These are phyloP conservation scores for Gossypium laxum DNA, from an alignment of 441 rosid species.

Conservation along the genomic window DNA sequence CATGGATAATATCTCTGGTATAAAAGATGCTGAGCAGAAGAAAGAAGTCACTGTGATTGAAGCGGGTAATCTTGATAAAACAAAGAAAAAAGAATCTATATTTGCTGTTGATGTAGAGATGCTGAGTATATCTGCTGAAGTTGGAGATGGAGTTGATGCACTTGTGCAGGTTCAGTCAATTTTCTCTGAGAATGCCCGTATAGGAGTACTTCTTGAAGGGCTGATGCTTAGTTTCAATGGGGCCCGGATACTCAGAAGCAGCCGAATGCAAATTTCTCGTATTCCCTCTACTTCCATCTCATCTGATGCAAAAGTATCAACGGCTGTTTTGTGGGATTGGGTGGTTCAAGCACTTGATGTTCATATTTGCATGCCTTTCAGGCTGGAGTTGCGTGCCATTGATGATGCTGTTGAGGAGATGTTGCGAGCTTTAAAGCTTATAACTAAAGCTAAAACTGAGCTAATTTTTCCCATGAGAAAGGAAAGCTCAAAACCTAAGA, in stretches of 20 bases:
- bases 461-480: conserved; percentile 47
- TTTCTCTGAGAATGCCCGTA: conserved; percentile 93
- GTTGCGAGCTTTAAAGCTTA: conserved; percentile 78
- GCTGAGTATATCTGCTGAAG: conserved; percentile 71
- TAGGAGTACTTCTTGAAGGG: conserved; percentile 97
- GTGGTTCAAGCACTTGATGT: conserved; percentile 88
- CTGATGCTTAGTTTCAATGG: conserved; percentile 66
- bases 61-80: conserved; percentile 43
- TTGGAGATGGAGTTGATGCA: conserved; percentile 90
- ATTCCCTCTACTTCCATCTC: conserved; percentile 58
- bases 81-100: conserved; percentile 76
- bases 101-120: conserved; percentile 93
- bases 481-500: conserved; percentile 65
- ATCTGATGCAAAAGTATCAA: conserved; percentile 33
- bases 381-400: conserved; percentile 90
- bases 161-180: conserved; percentile 81
- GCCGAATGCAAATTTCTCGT: conserved; percentile 95
- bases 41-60: conserved; percentile 37
- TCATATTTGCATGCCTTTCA: conserved; percentile 86
- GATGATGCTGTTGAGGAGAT: conserved; percentile 95
- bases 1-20: conserved; percentile 33
- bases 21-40: conserved; percentile 35
- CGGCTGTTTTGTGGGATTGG: conserved; percentile 76
- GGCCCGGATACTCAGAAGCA: conserved; percentile 64
- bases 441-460: conserved; percentile 57